Conservation (phyloP, 768 basidiomycete genomes). For the Kondoa malvinella region DNA sequence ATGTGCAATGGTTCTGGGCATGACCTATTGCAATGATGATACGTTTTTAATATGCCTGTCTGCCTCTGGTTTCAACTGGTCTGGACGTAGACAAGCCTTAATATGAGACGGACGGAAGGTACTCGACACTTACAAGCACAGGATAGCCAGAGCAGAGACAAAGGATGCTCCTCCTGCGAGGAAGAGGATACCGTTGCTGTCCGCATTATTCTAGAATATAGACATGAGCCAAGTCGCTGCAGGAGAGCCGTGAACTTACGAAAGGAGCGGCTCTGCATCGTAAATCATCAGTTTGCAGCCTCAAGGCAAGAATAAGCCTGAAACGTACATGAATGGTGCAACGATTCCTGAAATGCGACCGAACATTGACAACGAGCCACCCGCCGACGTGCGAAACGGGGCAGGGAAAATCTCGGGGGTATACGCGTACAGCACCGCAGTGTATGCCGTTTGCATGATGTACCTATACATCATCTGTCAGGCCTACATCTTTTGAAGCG, state of each 20-base stretch:
- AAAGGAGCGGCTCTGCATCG: too few relatives aligned
- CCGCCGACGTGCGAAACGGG: neutral
- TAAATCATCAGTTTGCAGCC: too few relatives aligned
- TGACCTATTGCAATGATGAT: too few relatives aligned
- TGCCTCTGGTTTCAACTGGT: neutral
- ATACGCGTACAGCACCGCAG: conserved; percentile 11
- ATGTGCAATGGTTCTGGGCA: too few relatives aligned
- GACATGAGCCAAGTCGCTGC: neutral
- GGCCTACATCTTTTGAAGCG: neutral
- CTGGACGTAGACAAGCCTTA: neutral
- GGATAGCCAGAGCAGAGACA: neutral
- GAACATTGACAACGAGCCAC: neutral
- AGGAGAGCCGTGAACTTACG: too few relatives aligned
- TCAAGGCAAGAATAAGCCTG: too few relatives aligned
- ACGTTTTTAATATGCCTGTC: neutral
- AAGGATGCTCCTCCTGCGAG: neutral
- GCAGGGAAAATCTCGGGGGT: conserved; percentile 28
- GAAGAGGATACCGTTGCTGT: neutral
- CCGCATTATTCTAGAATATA: neutral
- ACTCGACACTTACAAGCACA: neutral
- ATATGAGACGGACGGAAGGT: neutral
- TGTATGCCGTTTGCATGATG: neutral
- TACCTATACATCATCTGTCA: too few relatives aligned
- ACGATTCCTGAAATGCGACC: neutral
- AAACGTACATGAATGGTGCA: too few relatives aligned